A percentile compares a stretch with the other conserved stretches of the same genome.
Evolutionary conservation across 345 rosid genomes (phyloP).

Genomic region (Camelina neglecta): DNA sequence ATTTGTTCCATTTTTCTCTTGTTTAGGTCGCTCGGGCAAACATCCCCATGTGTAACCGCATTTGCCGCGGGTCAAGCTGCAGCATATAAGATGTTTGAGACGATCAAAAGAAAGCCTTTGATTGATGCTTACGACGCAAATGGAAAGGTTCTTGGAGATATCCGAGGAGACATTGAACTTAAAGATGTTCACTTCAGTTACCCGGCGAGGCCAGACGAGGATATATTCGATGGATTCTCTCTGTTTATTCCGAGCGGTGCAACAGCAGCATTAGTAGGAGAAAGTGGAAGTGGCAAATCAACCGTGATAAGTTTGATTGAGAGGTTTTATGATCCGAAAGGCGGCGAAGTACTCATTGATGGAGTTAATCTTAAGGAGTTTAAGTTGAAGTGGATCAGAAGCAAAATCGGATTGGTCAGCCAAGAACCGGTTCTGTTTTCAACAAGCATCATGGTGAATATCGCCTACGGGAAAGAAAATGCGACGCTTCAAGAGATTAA

Average conservation of each 20-base stretch:
- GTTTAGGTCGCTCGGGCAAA: constrained; percentile 82
- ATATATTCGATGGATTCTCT: constrained; percentile 71
- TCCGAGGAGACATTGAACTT: constrained; percentile 71
- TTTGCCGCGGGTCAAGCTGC: constrained; percentile 86
- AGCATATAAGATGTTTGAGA: constrained; percentile 81
- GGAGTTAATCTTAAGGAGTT: constrained; percentile 69
- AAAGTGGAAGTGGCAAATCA: constrained; percentile 91
- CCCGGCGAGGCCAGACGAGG: constrained; percentile 81
- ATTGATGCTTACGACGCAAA: constrained; percentile 65
- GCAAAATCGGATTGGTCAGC: constrained; percentile 78
- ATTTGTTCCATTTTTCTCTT: too few relatives aligned
- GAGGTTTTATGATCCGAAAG: constrained; percentile 81
- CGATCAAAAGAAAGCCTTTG: constrained; percentile 66
- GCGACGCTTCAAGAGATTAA: constrained; percentile 73
- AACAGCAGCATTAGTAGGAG: constrained; percentile 81
- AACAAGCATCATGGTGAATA: constrained; percentile 69
- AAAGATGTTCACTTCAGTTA: constrained; percentile 68
- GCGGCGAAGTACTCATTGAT: constrained; percentile 70
- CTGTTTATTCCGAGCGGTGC: constrained; percentile 66
- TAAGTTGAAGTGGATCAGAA: constrained; percentile 76
- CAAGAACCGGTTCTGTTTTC: constrained; percentile 86
- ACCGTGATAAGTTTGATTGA: constrained; percentile 76
- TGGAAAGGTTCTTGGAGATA: constrained; percentile 63
- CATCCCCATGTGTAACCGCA: constrained; percentile 74
- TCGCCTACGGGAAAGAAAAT: constrained; percentile 74